A percentile compares a stretch with the other conserved stretches of the same genome.
phyloP scores from a whole-genome alignment of 106 monocot genomes.

The Triglochin maritima region DNA sequence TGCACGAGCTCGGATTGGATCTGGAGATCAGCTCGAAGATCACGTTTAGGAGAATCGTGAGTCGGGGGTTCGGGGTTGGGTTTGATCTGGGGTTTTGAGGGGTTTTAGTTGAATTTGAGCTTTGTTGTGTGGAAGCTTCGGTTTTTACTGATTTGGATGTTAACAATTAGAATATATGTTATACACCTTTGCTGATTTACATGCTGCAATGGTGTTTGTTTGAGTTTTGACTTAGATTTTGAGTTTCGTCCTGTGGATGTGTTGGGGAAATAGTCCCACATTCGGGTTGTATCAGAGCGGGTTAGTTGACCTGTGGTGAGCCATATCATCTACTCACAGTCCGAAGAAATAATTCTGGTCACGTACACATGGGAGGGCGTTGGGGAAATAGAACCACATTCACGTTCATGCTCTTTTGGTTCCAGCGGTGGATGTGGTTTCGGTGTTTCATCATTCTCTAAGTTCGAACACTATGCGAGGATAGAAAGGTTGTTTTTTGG shows the following conservation, averaged over 20 bases:
- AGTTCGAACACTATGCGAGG: too few relatives aligned
- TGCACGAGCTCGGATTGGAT: constrained; percentile 46
- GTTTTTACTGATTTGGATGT: background rate
- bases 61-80: constrained; percentile 20
- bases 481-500: too few relatives aligned
- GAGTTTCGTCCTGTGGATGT: background rate
- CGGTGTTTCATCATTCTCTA: too few relatives aligned
- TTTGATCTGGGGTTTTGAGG: background rate
- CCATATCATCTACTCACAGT: too few relatives aligned
- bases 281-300: too few relatives aligned
- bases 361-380: background rate
- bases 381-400: background rate
- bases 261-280: background rate
- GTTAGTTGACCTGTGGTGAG: too few relatives aligned
- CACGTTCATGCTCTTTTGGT: too few relatives aligned
- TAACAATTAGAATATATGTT: background rate
- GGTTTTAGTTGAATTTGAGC: background rate
- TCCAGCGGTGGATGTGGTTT: too few relatives aligned
- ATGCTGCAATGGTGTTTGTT: background rate
- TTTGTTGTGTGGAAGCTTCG: background rate
- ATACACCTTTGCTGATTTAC: background rate
- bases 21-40: constrained; percentile 68
- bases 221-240: background rate
- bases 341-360: background rate
- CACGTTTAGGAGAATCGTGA: constrained; percentile 79